A percentile compares a stretch with the other conserved stretches of the same genome.
phyloP scores from a whole-genome alignment of 306 rosid genomes.

The Ceratonia siliqua region DNA sequence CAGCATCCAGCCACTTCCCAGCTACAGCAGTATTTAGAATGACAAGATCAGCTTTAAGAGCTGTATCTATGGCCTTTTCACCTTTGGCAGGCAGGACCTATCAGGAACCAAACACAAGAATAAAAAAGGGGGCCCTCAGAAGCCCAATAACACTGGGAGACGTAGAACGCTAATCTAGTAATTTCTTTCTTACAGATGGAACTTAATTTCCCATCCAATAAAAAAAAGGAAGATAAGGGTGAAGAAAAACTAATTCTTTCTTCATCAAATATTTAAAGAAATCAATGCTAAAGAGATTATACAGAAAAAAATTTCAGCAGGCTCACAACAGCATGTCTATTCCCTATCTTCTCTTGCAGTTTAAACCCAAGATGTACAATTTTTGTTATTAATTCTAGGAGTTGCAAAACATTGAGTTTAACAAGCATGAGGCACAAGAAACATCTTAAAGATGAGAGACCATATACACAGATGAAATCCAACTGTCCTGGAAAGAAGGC shows the following conservation, averaged over 20 bases:
- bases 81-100: slow-evolving; percentile 80
- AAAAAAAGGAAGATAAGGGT: neutral
- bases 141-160: slow-evolving; percentile 11
- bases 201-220: slow-evolving; percentile 41
- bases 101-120: slow-evolving; percentile 9
- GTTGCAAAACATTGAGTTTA: neutral
- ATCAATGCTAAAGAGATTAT: too few species aligned
- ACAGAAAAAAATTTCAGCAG: neutral
- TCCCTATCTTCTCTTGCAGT: neutral
- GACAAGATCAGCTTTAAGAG: slow-evolving; percentile 84
- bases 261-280: too few species aligned
- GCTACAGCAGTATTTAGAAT: slow-evolving; percentile 96
- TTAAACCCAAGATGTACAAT: neutral
- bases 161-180: neutral
- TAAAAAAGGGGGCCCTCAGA: slow-evolving; percentile 25
- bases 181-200: neutral
- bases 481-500: neutral
- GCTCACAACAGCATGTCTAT: neutral
- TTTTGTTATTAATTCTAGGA: neutral
- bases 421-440: neutral
- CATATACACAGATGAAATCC: neutral
- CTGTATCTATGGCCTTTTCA: slow-evolving; percentile 69
- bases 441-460: neutral
- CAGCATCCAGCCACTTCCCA: slow-evolving; percentile 96
- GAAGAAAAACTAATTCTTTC: slow-evolving; percentile 5